A percentile compares a stretch with the other conserved stretches of the same genome.
These are phyloP conservation scores for Suhomyces ambrosiae DNA, from an alignment of 1,139 yeast genomes.

Conservation along the genomic window DNA sequence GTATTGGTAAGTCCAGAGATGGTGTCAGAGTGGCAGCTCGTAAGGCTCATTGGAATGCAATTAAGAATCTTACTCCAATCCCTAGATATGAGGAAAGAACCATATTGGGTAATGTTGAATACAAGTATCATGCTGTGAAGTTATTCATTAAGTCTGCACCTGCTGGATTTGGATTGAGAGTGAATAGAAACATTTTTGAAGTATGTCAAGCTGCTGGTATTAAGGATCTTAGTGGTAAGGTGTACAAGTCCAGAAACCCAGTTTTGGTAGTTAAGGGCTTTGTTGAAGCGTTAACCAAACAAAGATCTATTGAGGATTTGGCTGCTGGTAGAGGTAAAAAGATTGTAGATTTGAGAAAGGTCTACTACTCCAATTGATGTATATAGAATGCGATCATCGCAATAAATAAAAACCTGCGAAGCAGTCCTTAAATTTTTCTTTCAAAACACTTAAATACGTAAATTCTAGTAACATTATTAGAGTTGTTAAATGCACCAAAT, in stretches of 20 bases:
- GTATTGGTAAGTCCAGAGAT: conserved; percentile 89
- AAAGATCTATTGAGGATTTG: conserved; percentile 80
- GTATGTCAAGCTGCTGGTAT: conserved; percentile 95
- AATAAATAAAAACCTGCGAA: no score
- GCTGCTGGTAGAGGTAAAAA: conserved; percentile 95
- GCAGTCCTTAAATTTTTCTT: no score
- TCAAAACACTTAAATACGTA: no score
- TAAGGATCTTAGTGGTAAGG: conserved; percentile 88
- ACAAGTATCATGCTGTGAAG: conserved; percentile 86
- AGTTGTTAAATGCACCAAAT: no score
- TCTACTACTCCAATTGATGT: conserved; percentile 61
- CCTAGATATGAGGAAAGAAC: conserved; percentile 93
- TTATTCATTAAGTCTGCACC: conserved; percentile 85
- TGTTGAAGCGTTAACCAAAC: conserved; percentile 81
- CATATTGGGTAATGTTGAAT: conserved; percentile 78
- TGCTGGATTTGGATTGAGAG: conserved; percentile 92
- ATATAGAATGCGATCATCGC: background rate
- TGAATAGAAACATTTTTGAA: conserved; percentile 87
- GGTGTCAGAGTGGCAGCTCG: conserved; percentile 76
- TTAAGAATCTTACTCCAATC: conserved; percentile 77
- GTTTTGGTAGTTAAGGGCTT: conserved; percentile 94
- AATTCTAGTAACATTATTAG: no score
- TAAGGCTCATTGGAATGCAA: conserved; percentile 94
- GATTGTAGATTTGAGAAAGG: conserved; percentile 88
- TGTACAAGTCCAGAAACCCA: conserved; percentile 88